These are phyloP conservation scores for Phycomyces nitens DNA, from an alignment of 192 early-diverging fungal species.

Conservation along the genomic window DNA sequence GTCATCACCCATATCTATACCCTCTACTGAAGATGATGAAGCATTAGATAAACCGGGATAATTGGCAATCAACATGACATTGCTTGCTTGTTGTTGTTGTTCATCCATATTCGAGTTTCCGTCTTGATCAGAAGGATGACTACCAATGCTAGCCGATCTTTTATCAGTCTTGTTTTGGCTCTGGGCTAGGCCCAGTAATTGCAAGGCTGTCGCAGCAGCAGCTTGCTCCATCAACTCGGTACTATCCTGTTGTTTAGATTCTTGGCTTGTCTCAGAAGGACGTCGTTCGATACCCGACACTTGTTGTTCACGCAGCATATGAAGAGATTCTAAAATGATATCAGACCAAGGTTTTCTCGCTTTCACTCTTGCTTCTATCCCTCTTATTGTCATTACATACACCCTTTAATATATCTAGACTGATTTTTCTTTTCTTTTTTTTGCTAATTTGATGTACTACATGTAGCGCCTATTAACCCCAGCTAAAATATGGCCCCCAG, in stretches of 20 bases:
- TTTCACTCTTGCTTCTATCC: not conserved
- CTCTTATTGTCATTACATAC: too few relatives aligned
- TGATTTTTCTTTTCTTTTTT: too few relatives aligned
- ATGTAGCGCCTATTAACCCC: too few relatives aligned
- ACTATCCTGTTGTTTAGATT: not conserved
- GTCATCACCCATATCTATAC: constrained; percentile 14
- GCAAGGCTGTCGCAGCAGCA: constrained; percentile 25
- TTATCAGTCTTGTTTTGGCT: constrained; percentile 1
- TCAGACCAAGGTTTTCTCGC: not conserved
- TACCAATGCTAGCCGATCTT: not conserved
- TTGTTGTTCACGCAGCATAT: not conserved
- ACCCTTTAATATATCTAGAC: too few relatives aligned
- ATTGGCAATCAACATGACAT: constrained; percentile 24
- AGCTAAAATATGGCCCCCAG: too few relatives aligned
- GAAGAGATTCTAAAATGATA: too few relatives aligned
- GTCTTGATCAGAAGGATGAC: too few relatives aligned
- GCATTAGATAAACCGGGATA: constrained; percentile 16
- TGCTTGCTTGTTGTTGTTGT: not conserved
- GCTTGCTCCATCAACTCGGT: constrained; percentile 22
- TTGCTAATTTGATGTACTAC: too few relatives aligned
- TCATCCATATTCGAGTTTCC: too few relatives aligned
- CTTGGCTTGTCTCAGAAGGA: not conserved
- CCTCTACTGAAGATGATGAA: not conserved
- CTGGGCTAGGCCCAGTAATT: constrained; percentile 16
- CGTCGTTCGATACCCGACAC: not conserved